A percentile compares a stretch with the other conserved stretches of the same genome.
Evolutionary conservation across 78 protist genomes (phyloP).

Genomic region (Bigelowiella natans): DNA sequence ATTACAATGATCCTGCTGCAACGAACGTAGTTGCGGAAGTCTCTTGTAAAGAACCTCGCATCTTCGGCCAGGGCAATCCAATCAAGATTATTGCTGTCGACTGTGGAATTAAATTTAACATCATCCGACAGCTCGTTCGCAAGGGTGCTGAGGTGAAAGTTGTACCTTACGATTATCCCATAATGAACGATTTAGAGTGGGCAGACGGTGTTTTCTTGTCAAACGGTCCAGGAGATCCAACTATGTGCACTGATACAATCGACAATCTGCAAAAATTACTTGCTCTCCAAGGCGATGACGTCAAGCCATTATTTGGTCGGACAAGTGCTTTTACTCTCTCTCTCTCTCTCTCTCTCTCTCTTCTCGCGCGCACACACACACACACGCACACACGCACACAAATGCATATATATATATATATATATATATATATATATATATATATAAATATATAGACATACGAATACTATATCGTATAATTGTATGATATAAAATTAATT

Average conservation of each 20-base stretch:
- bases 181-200: neutral
- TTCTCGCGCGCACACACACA: neutral
- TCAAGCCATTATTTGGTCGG: too few species aligned
- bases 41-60: too few species aligned
- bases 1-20: neutral
- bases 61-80: neutral
- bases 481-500: too few species aligned
- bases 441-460: neutral
- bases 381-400: neutral
- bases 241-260: conserved; percentile 39
- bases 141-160: neutral
- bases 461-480: too few species aligned
- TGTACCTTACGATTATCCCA: neutral
- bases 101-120: conserved; percentile 79
- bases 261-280: conserved; percentile 22
- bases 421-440: neutral
- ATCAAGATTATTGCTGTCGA: conserved; percentile 65
- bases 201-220: conserved; percentile 78
- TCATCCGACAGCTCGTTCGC: conserved; percentile 48
- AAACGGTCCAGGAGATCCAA: conserved; percentile 73
- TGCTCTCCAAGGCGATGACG: neutral
- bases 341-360: too few species aligned
- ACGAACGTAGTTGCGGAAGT: neutral
- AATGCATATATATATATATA: neutral
- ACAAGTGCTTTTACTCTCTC: too few species aligned